These are phyloP conservation scores for Candida freyschussii DNA, from an alignment of 1,139 yeast species.

Conservation along the genomic window DNA sequence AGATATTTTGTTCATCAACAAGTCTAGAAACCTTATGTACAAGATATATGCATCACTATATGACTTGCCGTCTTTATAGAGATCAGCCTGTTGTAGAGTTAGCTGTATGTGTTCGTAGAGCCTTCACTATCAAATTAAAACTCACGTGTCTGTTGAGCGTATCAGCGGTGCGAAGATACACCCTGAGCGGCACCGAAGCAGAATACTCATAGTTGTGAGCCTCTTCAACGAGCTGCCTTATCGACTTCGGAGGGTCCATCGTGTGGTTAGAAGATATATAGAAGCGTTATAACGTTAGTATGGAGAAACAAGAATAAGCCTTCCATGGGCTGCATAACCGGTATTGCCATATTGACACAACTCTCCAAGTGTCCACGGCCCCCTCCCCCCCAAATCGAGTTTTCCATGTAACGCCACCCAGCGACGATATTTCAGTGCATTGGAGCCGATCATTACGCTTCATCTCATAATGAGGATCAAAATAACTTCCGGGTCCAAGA, in stretches of 20 bases:
- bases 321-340: too few relatives aligned
- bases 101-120: too few relatives aligned
- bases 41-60: conserved; percentile 44
- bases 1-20: conserved; percentile 41
- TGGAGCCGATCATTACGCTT: too few relatives aligned
- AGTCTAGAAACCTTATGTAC: conserved; percentile 44
- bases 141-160: conserved; percentile 27
- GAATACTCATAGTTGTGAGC: conserved; percentile 43
- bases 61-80: conserved; percentile 36
- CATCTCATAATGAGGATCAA: conserved; percentile 29
- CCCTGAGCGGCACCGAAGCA: conserved; percentile 34
- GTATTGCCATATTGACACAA: too few relatives aligned
- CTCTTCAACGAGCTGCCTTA: conserved; percentile 34
- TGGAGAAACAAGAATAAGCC: too few relatives aligned
- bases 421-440: too few relatives aligned
- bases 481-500: conserved; percentile 16
- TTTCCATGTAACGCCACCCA: too few relatives aligned
- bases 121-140: conserved; percentile 32
- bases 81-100: conserved; percentile 35
- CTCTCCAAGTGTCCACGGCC: too few relatives aligned
- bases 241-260: conserved; percentile 14
- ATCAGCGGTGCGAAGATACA: conserved; percentile 38
- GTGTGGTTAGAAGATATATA: too few relatives aligned
- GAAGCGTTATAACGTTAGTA: too few relatives aligned
- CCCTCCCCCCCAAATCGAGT: too few relatives aligned